These are phyloP conservation scores for Pisolithus microcarpus DNA, from an alignment of 768 basidiomycete genomes.

Conservation along the genomic window DNA sequence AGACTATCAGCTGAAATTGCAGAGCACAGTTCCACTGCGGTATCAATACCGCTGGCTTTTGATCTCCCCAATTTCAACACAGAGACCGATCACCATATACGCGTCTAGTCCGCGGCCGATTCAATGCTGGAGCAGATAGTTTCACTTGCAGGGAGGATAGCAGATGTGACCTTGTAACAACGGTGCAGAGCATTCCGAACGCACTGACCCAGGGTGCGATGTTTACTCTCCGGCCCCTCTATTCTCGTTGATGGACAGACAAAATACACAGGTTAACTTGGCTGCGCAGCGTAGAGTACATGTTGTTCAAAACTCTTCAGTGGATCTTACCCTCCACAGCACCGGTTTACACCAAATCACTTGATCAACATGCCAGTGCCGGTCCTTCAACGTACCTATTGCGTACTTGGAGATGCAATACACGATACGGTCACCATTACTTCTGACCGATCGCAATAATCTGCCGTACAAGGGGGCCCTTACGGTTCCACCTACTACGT, in stretches of 20 bases:
- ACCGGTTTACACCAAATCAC: conserved; percentile 41
- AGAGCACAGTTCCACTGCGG: conserved; percentile 1
- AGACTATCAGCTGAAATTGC: too few species aligned
- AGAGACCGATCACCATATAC: conserved; percentile 58
- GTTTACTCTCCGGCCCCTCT: neutral
- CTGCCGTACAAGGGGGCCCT: conserved; percentile 42
- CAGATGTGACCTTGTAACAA: conserved; percentile 69
- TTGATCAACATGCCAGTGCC: conserved; percentile 64
- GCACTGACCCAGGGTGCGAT: conserved; percentile 43
- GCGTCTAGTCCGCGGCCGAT: too few species aligned
- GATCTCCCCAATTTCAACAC: conserved; percentile 89
- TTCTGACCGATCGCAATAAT: neutral
- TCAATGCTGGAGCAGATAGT: too few species aligned
- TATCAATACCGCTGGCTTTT: conserved; percentile 38
- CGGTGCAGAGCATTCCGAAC: conserved; percentile 39
- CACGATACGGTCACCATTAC: conserved; percentile 47
- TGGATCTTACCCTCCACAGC: conserved; percentile 42
- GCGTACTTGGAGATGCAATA: conserved; percentile 82
- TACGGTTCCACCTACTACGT: conserved; percentile 69
- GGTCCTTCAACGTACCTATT: conserved; percentile 71
- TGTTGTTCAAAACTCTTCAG: conserved; percentile 43
- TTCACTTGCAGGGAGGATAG: conserved; percentile 65
- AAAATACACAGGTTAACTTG: conserved; percentile 50
- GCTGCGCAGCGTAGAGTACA: conserved; percentile 55
- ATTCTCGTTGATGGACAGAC: neutral